Conservation (phyloP, 192 early-diverging fungal species). For the Entomortierella chlamydospora region DNA sequence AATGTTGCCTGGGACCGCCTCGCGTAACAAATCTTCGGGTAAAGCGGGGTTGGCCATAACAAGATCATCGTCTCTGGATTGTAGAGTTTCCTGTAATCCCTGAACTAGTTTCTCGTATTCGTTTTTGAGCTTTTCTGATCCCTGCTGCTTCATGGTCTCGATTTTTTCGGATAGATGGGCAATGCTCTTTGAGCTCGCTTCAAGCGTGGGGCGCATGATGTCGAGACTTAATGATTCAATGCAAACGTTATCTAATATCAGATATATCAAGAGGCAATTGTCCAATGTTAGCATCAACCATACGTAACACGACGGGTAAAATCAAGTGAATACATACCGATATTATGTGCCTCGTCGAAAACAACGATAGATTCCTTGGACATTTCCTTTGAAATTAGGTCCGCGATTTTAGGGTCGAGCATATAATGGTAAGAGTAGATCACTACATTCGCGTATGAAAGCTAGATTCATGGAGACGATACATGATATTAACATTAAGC, state of each 20-base stretch:
- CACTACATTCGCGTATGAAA: constrained; percentile 93
- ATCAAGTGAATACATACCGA: constrained; percentile 67
- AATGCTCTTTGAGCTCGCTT: constrained; percentile 88
- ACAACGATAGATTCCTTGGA: constrained; percentile 97
- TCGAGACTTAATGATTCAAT: constrained; percentile 98
- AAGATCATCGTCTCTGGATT: constrained; percentile 84
- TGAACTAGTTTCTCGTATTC: constrained; percentile 95
- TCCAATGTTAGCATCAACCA: not conserved
- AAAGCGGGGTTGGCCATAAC: constrained; percentile 96
- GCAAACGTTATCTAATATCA: constrained; percentile 91
- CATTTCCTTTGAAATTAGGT: constrained; percentile 95
- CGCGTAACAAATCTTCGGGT: constrained; percentile 91
- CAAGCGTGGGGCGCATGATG: constrained; percentile 89
- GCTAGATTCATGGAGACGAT: constrained; percentile 43
- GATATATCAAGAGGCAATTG: not conserved
- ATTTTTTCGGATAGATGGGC: constrained; percentile 76
- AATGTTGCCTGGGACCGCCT: constrained; percentile 98
- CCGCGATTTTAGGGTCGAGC: constrained; percentile 99
- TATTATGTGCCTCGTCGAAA: constrained; percentile 99
- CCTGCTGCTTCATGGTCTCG: constrained; percentile 84
- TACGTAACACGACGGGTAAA: not conserved
- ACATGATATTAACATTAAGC: not conserved
- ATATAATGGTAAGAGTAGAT: constrained; percentile 99
- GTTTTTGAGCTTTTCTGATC: constrained; percentile 87
- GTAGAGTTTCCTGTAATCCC: constrained; percentile 79